Percentiles rank a stretch among this genome's conserved stretches.
These are phyloP conservation scores for Lachnellula suecica DNA, from an alignment of 2,329 filamentous ascomycete genomes.

Conservation along the genomic window DNA sequence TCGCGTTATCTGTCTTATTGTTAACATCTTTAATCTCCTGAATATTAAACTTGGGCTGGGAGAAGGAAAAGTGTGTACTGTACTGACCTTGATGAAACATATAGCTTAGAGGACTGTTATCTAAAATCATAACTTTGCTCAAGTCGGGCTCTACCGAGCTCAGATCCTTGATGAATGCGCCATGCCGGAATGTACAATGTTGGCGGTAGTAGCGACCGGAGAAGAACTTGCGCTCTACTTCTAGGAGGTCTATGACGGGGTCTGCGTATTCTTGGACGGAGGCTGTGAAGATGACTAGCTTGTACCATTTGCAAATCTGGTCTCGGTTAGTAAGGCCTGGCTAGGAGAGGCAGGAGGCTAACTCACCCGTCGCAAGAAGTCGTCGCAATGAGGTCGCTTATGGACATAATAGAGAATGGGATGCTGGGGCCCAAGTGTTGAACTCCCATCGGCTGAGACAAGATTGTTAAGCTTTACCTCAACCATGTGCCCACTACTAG, in stretches of 20 bases:
- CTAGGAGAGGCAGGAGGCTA: neutral
- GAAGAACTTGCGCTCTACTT: conserved; percentile 96
- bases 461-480: conserved; percentile 84
- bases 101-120: conserved; percentile 97
- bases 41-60: too few species aligned
- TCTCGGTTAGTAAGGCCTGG: conserved; percentile 22
- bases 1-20: conserved; percentile 99
- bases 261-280: conserved; percentile 98
- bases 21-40: too few species aligned
- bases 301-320: conserved; percentile 97
- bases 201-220: conserved; percentile 91
- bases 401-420: conserved; percentile 99
- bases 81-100: conserved; percentile 94
- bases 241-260: conserved; percentile 97
- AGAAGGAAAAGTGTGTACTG: too few species aligned
- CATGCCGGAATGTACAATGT: conserved; percentile 93
- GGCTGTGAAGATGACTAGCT: conserved; percentile 92
- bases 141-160: conserved; percentile 94
- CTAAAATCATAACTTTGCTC: conserved; percentile 97
- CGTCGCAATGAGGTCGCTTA: conserved; percentile 94
- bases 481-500: conserved; percentile 98
- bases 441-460: conserved; percentile 65
- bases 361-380: conserved; percentile 81
- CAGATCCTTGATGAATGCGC: conserved; percentile 97
- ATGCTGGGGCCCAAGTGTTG: conserved; percentile 77